These are phyloP conservation scores for Rostrohypoxylon terebratum DNA, from an alignment of 495 filamentous ascomycete genomes.

Conservation along the genomic window DNA sequence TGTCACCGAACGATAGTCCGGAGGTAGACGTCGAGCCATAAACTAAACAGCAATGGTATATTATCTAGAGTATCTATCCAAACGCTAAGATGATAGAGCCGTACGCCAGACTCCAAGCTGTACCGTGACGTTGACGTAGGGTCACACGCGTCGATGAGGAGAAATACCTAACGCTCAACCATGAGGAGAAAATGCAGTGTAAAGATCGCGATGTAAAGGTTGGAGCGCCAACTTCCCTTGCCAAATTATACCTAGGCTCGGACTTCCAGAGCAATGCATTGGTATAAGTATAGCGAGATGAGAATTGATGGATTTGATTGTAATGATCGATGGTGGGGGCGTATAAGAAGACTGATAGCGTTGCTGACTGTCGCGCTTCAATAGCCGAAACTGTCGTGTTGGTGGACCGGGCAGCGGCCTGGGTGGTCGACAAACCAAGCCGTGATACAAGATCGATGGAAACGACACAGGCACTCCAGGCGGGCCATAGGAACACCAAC, in stretches of 20 bases:
- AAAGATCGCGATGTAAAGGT: constrained; percentile 31
- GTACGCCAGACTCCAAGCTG: constrained; percentile 36
- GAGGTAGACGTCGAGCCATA: not conserved
- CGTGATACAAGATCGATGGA: constrained; percentile 78
- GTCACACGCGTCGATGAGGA: constrained; percentile 24
- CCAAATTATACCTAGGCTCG: constrained; percentile 2
- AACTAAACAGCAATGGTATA: constrained; percentile 29
- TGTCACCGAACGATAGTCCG: constrained; percentile 12
- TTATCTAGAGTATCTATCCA: constrained; percentile 34
- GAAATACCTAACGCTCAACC: constrained; percentile 15
- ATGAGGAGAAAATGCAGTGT: constrained; percentile 23
- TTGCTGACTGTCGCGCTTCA: constrained; percentile 22
- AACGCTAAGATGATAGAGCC: constrained; percentile 20
- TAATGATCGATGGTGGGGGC: not conserved
- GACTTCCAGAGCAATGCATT: constrained; percentile 1
- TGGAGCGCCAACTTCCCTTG: constrained; percentile 3
- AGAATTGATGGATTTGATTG: constrained; percentile 4
- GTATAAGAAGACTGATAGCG: not conserved
- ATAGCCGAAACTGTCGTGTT: constrained; percentile 63
- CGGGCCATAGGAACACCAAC: constrained; percentile 84
- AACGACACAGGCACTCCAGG: constrained; percentile 92
- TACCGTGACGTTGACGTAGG: constrained; percentile 34
- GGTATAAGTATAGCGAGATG: constrained; percentile 9
- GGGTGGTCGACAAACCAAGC: constrained; percentile 65
- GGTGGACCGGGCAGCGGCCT: constrained; percentile 67